phyloP scores from a whole-genome alignment of 1,139 yeast species.

The Suhomyces choctaworum region DNA sequence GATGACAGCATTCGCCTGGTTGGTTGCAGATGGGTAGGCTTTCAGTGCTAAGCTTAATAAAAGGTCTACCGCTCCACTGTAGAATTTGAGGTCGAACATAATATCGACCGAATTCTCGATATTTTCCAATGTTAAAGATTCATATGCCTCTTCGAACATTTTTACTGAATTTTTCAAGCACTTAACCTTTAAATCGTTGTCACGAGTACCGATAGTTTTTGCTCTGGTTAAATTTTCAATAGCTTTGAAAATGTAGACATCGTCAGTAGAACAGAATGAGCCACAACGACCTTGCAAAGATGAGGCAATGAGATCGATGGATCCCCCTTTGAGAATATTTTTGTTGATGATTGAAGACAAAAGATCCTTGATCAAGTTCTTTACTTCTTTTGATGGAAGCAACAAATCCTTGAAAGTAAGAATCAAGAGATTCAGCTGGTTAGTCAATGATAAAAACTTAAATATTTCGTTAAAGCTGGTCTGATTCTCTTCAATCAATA shows the following conservation, averaged over 20 bases:
- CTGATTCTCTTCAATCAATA: slow-evolving; percentile 70
- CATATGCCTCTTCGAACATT: slow-evolving; percentile 78
- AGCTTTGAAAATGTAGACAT: slow-evolving; percentile 91
- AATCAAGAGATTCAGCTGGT: slow-evolving; percentile 66
- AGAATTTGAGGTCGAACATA: slow-evolving; percentile 75
- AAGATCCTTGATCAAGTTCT: slow-evolving; percentile 78
- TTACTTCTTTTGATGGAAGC: slow-evolving; percentile 61
- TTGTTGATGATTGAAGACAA: slow-evolving; percentile 86
- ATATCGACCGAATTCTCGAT: slow-evolving; percentile 78
- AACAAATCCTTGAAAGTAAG: slow-evolving; percentile 75
- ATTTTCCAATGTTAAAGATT: slow-evolving; percentile 73
- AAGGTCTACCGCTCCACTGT: slow-evolving; percentile 84
- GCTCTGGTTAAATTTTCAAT: slow-evolving; percentile 89
- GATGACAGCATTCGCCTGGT: slow-evolving; percentile 2
- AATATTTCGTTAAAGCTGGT: slow-evolving; percentile 60
- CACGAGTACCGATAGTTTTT: slow-evolving; percentile 68
- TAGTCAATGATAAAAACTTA: slow-evolving; percentile 62
- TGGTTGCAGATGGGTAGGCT: slow-evolving; percentile 20
- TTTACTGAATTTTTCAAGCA: slow-evolving; percentile 75
- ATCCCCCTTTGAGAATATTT: slow-evolving; percentile 87
- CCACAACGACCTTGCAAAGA: slow-evolving; percentile 93
- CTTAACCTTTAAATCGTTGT: slow-evolving; percentile 66
- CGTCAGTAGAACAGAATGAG: slow-evolving; percentile 90
- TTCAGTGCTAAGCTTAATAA: slow-evolving; percentile 74
- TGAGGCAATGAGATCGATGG: slow-evolving; percentile 86